phyloP scores from a whole-genome alignment of 257 asterid genomes.

The Ballota nigra region DNA sequence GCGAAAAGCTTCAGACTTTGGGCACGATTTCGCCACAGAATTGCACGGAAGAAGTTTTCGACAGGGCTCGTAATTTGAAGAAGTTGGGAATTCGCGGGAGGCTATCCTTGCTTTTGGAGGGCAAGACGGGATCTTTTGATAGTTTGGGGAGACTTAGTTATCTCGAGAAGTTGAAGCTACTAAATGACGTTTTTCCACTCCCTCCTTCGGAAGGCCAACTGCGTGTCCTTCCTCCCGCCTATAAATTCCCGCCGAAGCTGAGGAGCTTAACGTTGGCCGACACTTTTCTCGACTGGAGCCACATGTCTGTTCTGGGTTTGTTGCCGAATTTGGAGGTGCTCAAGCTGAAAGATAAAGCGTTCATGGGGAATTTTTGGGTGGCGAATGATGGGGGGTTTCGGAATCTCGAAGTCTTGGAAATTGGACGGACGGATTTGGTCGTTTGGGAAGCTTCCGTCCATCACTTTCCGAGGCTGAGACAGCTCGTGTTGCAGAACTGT shows the following conservation, averaged over 20 bases:
- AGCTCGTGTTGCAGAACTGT: conserved; percentile 31
- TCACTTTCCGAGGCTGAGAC: conserved; percentile 32
- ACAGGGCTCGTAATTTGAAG: conserved; percentile 42
- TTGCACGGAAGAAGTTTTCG: conserved; percentile 41
- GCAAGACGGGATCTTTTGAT: conserved; percentile 34
- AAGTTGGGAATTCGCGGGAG: conserved; percentile 53
- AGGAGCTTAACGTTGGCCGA: conserved; percentile 32
- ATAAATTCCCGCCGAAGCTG: conserved; percentile 39
- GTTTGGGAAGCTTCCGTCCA: conserved; percentile 34
- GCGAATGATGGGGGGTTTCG: conserved; percentile 17
- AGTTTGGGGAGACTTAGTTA: conserved; percentile 31
- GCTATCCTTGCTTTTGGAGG: conserved; percentile 33
- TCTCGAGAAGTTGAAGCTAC: conserved; percentile 50
- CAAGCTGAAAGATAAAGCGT: conserved; percentile 30
- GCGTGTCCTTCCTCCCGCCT: conserved; percentile 33
- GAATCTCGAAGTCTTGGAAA: conserved; percentile 29
- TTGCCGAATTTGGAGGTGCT: conserved; percentile 30
- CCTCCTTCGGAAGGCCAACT: conserved; percentile 33
- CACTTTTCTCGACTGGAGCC: conserved; percentile 37
- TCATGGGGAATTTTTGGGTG: conserved; percentile 35
- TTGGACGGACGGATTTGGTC: conserved; percentile 31
- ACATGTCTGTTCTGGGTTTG: conserved; percentile 33
- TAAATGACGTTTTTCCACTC: conserved; percentile 38
- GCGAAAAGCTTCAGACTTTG: conserved; percentile 43
- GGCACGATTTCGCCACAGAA: conserved; percentile 47